Conservation (phyloP, 805 yeast species). For the Cyberlindnera bimundalis region DNA sequence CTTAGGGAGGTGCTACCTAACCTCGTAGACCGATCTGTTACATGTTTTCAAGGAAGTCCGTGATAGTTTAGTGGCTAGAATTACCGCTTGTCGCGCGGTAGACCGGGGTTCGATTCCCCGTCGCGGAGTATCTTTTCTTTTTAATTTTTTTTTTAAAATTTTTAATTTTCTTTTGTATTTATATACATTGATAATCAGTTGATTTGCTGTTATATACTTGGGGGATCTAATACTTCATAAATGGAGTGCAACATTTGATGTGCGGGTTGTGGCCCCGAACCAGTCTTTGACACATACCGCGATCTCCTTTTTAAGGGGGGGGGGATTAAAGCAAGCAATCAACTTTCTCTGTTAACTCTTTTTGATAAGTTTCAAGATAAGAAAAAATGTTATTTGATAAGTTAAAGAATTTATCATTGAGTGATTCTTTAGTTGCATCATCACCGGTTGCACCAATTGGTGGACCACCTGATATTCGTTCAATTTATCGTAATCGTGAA, state of each 20-base stretch:
- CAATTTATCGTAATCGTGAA: constrained; percentile 55
- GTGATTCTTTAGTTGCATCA: constrained; percentile 1
- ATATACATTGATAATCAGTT: too few species aligned
- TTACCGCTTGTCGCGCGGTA: constrained; percentile 28
- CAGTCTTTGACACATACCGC: neutral
- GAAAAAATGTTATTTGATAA: constrained; percentile 9
- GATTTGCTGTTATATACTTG: too few species aligned
- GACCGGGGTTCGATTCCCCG: constrained; percentile 29
- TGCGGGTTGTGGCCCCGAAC: too few species aligned
- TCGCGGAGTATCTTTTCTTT: constrained; percentile 22
- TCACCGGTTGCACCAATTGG: constrained; percentile 20
- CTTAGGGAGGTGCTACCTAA: too few species aligned
- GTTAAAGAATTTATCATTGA: constrained; percentile 2
- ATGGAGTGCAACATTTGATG: too few species aligned
- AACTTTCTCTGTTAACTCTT: neutral
- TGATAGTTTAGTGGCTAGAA: constrained; percentile 28
- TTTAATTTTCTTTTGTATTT: too few species aligned
- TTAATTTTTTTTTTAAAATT: neutral
- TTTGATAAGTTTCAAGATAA: too few species aligned
- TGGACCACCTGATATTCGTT: constrained; percentile 34
- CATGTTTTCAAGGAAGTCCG: constrained; percentile 17
- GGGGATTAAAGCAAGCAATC: neutral
- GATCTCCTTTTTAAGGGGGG: neutral
- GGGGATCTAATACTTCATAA: too few species aligned
- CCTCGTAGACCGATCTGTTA: too few species aligned